Evolutionary conservation across 2,329 filamentous ascomycete species (phyloP).

Genomic region (Penicillium sp.): DNA sequence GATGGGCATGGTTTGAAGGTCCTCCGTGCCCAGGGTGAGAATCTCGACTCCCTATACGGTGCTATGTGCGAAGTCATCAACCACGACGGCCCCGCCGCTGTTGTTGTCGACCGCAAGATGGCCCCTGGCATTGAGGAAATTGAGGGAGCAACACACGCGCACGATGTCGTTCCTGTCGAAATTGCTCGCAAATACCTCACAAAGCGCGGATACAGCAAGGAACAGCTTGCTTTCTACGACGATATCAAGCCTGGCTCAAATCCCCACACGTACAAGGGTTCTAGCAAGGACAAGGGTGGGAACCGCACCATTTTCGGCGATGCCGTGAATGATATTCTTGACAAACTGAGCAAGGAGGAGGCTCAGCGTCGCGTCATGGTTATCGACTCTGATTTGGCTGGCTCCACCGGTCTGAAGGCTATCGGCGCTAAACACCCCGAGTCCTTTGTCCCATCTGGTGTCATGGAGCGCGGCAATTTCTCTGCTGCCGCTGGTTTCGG

Average conservation of each 20-base stretch:
- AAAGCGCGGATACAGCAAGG: constrained; percentile 35
- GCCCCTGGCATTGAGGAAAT: constrained; percentile 38
- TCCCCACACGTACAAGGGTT: constrained; percentile 35
- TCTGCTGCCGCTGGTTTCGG: constrained; percentile 42
- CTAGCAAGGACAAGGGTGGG: constrained; percentile 36
- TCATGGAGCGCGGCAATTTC: constrained; percentile 45
- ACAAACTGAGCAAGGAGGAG: constrained; percentile 38
- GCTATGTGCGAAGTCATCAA: constrained; percentile 34
- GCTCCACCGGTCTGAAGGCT: constrained; percentile 41
- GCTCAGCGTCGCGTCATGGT: constrained; percentile 39
- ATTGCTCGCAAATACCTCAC: constrained; percentile 38
- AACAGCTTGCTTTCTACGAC: constrained; percentile 37
- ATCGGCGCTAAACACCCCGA: constrained; percentile 39
- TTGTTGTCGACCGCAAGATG: constrained; percentile 36
- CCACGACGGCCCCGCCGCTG: constrained; percentile 35
- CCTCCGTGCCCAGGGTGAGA: constrained; percentile 36
- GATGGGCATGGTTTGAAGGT: constrained; percentile 40
- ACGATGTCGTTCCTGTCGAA: constrained; percentile 41
- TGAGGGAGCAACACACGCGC: constrained; percentile 36
- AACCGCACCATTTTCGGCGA: constrained; percentile 42
- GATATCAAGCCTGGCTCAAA: constrained; percentile 33
- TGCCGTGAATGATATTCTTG: constrained; percentile 38
- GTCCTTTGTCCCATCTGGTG: constrained; percentile 39
- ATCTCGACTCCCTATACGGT: constrained; percentile 37
- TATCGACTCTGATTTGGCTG: constrained; percentile 43